Evolutionary conservation across 305 asterid genomes (phyloP), one percentile per base, ranked within the genome.

Genomic region (Fraxinus platypoda): DNA sequence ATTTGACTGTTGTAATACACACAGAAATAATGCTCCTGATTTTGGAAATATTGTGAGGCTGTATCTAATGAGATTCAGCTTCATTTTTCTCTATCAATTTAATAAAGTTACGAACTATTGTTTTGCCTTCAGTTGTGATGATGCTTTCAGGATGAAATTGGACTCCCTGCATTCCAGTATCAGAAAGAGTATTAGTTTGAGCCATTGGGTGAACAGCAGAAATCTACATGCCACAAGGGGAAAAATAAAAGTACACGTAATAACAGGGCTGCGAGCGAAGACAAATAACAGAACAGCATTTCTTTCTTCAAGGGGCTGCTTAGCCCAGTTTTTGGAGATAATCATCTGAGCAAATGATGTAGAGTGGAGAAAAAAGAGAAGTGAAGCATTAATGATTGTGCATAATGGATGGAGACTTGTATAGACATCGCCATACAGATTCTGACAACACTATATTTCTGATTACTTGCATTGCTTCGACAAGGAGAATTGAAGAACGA

Each of bases 61-160:
- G 87, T 84, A 82, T 38, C 84, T 75, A 46, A 8, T 79, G 82
- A 74, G 86, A 54, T 84, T 88, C 92, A 76, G 85, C 91, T 90
- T 93, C 97, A 62, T 82, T 91, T 81, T 85, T 90, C 85, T 93
- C 94, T 19, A 93, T 90, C 86, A 88, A 11, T 85, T 93, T 93
- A 87, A 93, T 83, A 64, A 94, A 94, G 79, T 93, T 94, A 11
- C 84, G 82, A 66, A 94, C 97, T 8, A 62, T 62, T 8, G 31
- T 62, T 62, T 85, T 85, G 81, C 98, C 98, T 83, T 93, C 95
- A 19, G 52, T 76, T 19, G 98, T 92, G 83, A 94, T 94, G 78
- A 94, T 92, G 79, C 97, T 94, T 87, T 94, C 97, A 0, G 98
- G 98, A 87, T 94, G 97, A 85, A 94, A 94, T 64, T 94, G 97